Evolutionary conservation across 345 rosid genomes (phyloP), one percentile per base, ranked within the genome.

Genomic region (Camelina neglecta): DNA sequence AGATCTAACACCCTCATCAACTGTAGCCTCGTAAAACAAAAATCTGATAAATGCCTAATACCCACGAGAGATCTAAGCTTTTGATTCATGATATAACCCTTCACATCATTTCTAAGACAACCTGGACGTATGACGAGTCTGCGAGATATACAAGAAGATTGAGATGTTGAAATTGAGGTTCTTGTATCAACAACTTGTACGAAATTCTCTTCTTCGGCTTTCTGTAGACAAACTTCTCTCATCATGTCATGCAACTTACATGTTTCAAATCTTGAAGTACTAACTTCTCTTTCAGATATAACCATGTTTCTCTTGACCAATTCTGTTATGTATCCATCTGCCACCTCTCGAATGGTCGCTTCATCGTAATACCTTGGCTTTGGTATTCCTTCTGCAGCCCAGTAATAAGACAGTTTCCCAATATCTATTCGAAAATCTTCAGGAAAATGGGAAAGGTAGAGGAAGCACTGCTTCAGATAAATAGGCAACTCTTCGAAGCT

Each of bases 351-450:
- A 54, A 63, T 8, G 6, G 2, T 26, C 3, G 4, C 13, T 0
- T 42, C 60, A 21, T 36, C 21, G n/a, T 13, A 11, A 3, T 23
- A 0, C 3, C 2, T 13, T 0, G 35, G 55, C 2, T 65, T 16
- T 10, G 73, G 42, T 21, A 84, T 16, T 31, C 83, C 87, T 45
- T 83, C 83, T 1, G 77, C 84, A 9, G 82, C 69, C 90, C 81
- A 87, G 59, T 63, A 65, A 9, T 36, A 51, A 2, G 75, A 21
- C 35, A 87, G 21, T 0, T 53, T 76, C 12, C 29, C 35, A 0
- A 51, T 12, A 1, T 64, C 3, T 73, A 87, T 84, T 1, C 38
- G 29, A 5, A 5, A 42, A 57, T 85, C 69, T 68, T 75, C 79
- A 4, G 64, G 79, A 0, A 60, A 75, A 7, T 68, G 69, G 3